phyloP scores from a whole-genome alignment of 805 yeast species.

The Zygotorulaspora florentina region DNA sequence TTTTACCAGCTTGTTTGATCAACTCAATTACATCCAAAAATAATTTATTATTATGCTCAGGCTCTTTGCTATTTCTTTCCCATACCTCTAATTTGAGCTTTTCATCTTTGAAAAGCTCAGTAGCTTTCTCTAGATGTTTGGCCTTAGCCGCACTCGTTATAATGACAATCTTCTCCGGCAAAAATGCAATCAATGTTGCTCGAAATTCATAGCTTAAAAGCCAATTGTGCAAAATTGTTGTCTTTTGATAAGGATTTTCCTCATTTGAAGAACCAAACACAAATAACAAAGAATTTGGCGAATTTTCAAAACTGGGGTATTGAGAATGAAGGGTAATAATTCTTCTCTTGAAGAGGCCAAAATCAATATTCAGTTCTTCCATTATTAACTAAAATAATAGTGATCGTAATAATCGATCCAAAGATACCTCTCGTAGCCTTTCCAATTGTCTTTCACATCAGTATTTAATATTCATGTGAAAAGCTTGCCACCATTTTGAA shows the following conservation, averaged over 20 bases:
- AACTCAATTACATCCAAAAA: slow-evolving; percentile 52
- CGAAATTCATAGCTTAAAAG: slow-evolving; percentile 91
- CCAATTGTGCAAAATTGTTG: slow-evolving; percentile 87
- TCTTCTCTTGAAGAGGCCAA: slow-evolving; percentile 28
- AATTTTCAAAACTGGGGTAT: slow-evolving; percentile 28
- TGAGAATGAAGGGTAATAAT: slow-evolving; percentile 26
- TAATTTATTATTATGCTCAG: slow-evolving; percentile 63
- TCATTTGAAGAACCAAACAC: slow-evolving; percentile 84
- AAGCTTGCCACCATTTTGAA: slow-evolving; percentile 1
- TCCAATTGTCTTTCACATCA: not conserved
- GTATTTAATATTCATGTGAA: not conserved
- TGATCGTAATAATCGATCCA: too few species aligned
- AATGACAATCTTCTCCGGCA: slow-evolving; percentile 54
- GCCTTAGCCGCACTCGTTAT: slow-evolving; percentile 84
- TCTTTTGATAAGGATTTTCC: slow-evolving; percentile 84
- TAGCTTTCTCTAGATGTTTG: slow-evolving; percentile 51
- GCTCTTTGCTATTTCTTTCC: slow-evolving; percentile 72
- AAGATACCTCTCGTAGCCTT: not conserved
- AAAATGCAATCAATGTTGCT: slow-evolving; percentile 72
- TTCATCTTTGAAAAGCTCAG: slow-evolving; percentile 43
- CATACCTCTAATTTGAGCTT: slow-evolving; percentile 50
- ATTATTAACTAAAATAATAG: slow-evolving; percentile 11
- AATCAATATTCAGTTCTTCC: slow-evolving; percentile 34
- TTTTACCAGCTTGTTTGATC: slow-evolving; percentile 43
- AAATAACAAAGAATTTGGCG: slow-evolving; percentile 49